A percentile compares a stretch with the other conserved stretches of the same genome.
phyloP scores from a whole-genome alignment of 768 basidiomycete species.

The Postia placenta region DNA sequence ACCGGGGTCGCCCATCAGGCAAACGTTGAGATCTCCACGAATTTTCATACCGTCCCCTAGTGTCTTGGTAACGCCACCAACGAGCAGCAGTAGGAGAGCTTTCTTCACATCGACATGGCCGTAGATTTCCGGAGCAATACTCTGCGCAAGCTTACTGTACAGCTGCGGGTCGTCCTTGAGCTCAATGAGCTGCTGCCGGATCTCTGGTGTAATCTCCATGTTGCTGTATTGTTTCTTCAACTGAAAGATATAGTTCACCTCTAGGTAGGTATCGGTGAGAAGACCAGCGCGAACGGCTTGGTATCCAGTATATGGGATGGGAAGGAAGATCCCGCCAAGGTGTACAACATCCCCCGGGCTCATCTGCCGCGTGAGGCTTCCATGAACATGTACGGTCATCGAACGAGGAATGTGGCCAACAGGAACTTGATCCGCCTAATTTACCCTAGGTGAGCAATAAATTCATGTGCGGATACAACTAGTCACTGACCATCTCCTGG shows the following conservation, averaged over 20 bases:
- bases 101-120: slow-evolving; percentile 98
- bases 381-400: slow-evolving; percentile 95
- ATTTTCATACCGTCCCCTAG: slow-evolving; percentile 99
- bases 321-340: slow-evolving; percentile 94
- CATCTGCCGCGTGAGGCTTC: slow-evolving; percentile 82
- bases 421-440: slow-evolving; percentile 91
- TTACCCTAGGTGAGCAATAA: neutral
- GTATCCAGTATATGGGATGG: slow-evolving; percentile 95
- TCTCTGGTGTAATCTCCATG: slow-evolving; percentile 88
- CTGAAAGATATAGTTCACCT: slow-evolving; percentile 85
- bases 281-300: slow-evolving; percentile 95
- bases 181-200: slow-evolving; percentile 60
- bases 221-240: slow-evolving; percentile 96
- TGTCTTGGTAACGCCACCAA: slow-evolving; percentile 93
- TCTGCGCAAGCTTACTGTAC: slow-evolving; percentile 83
- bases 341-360: slow-evolving; percentile 96
- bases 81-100: slow-evolving; percentile 83
- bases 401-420: slow-evolving; percentile 98
- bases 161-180: slow-evolving; percentile 72
- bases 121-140: slow-evolving; percentile 98
- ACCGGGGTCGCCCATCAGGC: slow-evolving; percentile 99
- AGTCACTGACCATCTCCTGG: slow-evolving; percentile 83
- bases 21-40: slow-evolving; percentile 94
- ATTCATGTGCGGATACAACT: neutral
- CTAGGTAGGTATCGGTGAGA: slow-evolving; percentile 95